A percentile compares a stretch with the other conserved stretches of the same genome.
These are phyloP conservation scores for Saccharomyces pastorianus DNA, from an alignment of 1,139 yeast genomes.

Conservation along the genomic window DNA sequence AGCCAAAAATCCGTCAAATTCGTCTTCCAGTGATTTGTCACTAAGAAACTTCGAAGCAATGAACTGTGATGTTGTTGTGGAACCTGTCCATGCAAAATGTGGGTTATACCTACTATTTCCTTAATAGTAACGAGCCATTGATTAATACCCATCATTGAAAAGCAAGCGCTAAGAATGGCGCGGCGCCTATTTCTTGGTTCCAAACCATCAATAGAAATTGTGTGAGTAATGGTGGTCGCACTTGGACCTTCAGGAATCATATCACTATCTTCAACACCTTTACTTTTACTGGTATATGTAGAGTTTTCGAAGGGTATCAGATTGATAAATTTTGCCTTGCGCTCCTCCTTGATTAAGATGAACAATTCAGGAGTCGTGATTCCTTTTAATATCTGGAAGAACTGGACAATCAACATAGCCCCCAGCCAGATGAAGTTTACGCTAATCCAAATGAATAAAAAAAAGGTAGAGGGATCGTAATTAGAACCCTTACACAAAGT, in stretches of 20 bases:
- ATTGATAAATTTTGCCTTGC: conserved; percentile 1
- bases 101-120: conserved; percentile 22
- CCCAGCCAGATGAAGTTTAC: conserved; percentile 63
- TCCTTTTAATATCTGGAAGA: conserved; percentile 66
- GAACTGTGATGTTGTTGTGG: conserved; percentile 1
- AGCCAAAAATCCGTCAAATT: conserved; percentile 66
- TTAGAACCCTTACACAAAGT: conserved; percentile 50
- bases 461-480: conserved; percentile 47
- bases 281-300: not conserved
- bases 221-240: conserved; percentile 19
- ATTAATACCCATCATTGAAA: conserved; percentile 30
- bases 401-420: conserved; percentile 56
- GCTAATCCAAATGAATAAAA: conserved; percentile 47
- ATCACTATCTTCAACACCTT: not conserved
- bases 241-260: conserved; percentile 3
- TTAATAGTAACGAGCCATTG: conserved; percentile 29
- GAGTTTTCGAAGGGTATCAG: not conserved
- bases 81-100: conserved; percentile 6
- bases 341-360: conserved; percentile 25
- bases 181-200: not conserved
- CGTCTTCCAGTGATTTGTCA: conserved; percentile 33
- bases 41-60: conserved; percentile 40
- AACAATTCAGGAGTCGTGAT: conserved; percentile 64
- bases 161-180: conserved; percentile 11
- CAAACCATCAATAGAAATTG: conserved; percentile 19